Conservation (phyloP, 2,329 filamentous ascomycete species). For the Sporothrix phasma region DNA sequence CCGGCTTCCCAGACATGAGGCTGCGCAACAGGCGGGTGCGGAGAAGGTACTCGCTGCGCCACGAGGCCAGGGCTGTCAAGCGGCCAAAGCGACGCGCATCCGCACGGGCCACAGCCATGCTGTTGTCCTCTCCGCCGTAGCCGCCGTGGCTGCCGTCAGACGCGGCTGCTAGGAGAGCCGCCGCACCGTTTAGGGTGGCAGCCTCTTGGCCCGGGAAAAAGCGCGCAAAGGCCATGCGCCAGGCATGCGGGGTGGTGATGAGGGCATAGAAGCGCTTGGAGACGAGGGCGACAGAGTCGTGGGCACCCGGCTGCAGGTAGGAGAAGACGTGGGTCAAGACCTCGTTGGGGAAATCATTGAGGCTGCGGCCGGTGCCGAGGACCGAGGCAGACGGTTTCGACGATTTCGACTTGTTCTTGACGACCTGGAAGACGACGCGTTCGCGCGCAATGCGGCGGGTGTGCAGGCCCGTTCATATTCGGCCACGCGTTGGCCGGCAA, state of each 20-base stretch:
- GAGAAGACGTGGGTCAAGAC: conserved; percentile 85
- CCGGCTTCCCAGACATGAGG: conserved; percentile 70
- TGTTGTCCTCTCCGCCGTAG: not conserved
- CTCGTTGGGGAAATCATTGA: conserved; percentile 71
- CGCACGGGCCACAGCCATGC: conserved; percentile 43
- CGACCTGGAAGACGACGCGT: conserved; percentile 47
- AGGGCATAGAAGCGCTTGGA: conserved; percentile 79
- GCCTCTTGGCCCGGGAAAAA: conserved; percentile 70
- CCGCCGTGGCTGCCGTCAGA: not conserved
- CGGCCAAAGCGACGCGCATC: conserved; percentile 74
- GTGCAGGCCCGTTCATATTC: conserved; percentile 53
- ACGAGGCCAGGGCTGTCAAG: conserved; percentile 75
- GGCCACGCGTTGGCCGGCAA: conserved; percentile 44
- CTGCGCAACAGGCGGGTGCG: conserved; percentile 76
- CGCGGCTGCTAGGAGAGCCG: not conserved
- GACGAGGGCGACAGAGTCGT: conserved; percentile 73
- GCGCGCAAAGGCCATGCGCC: conserved; percentile 84
- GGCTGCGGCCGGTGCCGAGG: conserved; percentile 28
- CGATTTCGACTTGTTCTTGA: no score
- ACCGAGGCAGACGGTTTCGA: conserved; percentile 18
- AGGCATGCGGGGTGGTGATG: conserved; percentile 84
- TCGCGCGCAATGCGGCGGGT: conserved; percentile 32
- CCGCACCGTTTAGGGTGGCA: not conserved
- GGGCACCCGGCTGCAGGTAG: conserved; percentile 75
- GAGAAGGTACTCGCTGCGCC: conserved; percentile 91